Evolutionary conservation across 306 rosid species (phyloP).

Genomic region (Leucaena leucocephala): DNA sequence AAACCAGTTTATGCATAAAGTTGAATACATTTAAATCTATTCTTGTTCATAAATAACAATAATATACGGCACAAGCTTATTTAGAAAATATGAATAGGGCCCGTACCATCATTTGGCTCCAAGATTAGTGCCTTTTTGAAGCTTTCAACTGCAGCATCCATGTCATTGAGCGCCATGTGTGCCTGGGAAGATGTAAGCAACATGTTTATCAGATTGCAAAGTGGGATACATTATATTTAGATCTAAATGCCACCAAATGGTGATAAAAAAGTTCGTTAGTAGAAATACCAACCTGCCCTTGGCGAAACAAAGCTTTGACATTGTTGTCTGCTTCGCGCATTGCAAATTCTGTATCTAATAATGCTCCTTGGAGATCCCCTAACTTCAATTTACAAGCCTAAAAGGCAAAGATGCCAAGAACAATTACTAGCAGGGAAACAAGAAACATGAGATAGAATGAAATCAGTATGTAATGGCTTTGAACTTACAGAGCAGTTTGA

Average conservation of each 20-base stretch:
- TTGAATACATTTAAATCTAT: conserved; percentile 1
- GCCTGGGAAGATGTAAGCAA: conserved; percentile 54
- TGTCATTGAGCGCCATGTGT: conserved; percentile 77
- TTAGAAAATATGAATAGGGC: conserved; percentile 5
- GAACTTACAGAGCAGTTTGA: conserved; percentile 91
- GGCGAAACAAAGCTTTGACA: conserved; percentile 94
- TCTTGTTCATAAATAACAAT: not conserved
- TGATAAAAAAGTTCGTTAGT: conserved; percentile 6
- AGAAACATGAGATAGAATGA: not conserved
- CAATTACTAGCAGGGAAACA: conserved; percentile 12
- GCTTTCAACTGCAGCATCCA: conserved; percentile 90
- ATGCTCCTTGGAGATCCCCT: conserved; percentile 89
- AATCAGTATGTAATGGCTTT: conserved; percentile 28
- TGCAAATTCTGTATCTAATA: conserved; percentile 90
- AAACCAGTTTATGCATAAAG: conserved; percentile 5
- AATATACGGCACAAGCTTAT: not conserved
- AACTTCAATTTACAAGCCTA: conserved; percentile 93
- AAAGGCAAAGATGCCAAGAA: conserved; percentile 17
- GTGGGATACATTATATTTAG: not conserved
- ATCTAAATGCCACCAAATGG: not conserved
- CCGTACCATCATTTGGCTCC: conserved; percentile 85
- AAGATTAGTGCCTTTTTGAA: conserved; percentile 70
- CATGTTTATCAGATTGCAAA: conserved; percentile 31
- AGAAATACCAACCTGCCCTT: conserved; percentile 85
- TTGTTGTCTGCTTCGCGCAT: conserved; percentile 83